Evolutionary conservation across 768 basidiomycete species (phyloP).

Genomic region (Sarcodon aspratus): DNA sequence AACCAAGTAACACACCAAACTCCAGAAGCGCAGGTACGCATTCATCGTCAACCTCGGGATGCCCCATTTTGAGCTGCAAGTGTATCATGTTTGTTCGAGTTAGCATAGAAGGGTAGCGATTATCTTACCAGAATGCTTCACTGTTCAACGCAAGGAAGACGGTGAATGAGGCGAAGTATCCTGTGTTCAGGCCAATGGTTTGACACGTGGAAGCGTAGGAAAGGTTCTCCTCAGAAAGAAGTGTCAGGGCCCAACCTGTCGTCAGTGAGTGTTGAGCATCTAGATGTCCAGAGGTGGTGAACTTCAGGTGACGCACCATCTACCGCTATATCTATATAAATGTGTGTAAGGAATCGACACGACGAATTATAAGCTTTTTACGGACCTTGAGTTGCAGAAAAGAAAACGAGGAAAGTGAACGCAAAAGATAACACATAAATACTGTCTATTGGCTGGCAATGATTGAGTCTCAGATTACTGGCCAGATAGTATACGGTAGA

Average conservation of each 20-base stretch:
- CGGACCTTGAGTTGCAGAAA: slow-evolving; percentile 94
- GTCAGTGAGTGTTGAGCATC: slow-evolving; percentile 13
- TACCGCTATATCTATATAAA: slow-evolving; percentile 78
- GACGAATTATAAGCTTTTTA: neutral
- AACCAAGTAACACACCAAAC: slow-evolving; percentile 67
- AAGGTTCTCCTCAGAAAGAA: slow-evolving; percentile 85
- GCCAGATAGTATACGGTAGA: slow-evolving; percentile 2
- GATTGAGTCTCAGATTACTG: slow-evolving; percentile 2
- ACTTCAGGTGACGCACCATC: slow-evolving; percentile 53
- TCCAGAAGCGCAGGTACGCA: slow-evolving; percentile 83
- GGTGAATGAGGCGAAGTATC: slow-evolving; percentile 93
- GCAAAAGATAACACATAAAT: slow-evolving; percentile 67
- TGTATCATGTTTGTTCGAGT: neutral
- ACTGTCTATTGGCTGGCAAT: slow-evolving; percentile 65
- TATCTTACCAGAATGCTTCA: slow-evolving; percentile 71
- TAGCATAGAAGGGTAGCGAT: neutral
- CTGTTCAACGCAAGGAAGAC: slow-evolving; percentile 97
- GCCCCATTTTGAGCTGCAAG: slow-evolving; percentile 58
- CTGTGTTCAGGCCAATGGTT: slow-evolving; percentile 92
- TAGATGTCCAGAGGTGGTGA: neutral
- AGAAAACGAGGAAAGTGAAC: slow-evolving; percentile 84
- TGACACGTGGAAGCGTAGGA: slow-evolving; percentile 98
- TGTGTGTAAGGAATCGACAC: neutral
- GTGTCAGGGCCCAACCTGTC: slow-evolving; percentile 68
- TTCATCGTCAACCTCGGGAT: slow-evolving; percentile 60